Base-by-base conservation (phyloP, 192 early-diverging fungal genomes). In the Radiomyces spectabilis region DNA sequence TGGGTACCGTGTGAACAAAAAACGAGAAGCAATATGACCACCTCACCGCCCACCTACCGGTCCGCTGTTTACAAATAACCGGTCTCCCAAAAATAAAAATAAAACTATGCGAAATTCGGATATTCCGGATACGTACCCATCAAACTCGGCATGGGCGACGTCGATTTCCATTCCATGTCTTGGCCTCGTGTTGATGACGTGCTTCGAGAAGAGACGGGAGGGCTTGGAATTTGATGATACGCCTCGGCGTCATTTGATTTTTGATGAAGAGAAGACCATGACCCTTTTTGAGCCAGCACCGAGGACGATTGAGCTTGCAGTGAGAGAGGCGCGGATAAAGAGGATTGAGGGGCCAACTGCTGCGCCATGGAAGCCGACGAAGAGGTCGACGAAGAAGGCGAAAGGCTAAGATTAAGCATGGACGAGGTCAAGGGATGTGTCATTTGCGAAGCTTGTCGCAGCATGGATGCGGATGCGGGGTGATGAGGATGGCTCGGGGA, bases 141-240 rank as follows among this genome's bases (percentile, higher is more conserved):
- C 12, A 66, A 54, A 51, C 64, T 66, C 24, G 64, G 64, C 44
- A 66, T 66, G 13, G 57, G 16, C 33, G 54, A 40, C 34, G 35
- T 60, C 46, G 52, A 54, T 31, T 66, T n/a, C n/a, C n/a, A n/a
- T n/a, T n/a, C n/a, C n/a, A n/a, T n/a, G n/a, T n/a, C n/a, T n/a
- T n/a, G n/a, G 29, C 51, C n/a, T 8, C 26, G 16, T 18, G 39
- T 40, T 4, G 39, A 40, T 26, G 26, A 7, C 24, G 51, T 29
- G 8, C 48, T 50, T 21, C 48, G 48, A 18, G 48, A 50, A n/a
- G 48, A 50, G 30, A 18, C 13, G n/a, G 48, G 48, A 5, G 48
- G 26, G 16, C 45, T 47, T 15, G 45, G 45, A 25, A 29, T 31
- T 4, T 44, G n/a, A n/a, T n/a, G n/a, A n/a, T n/a, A n/a, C n/a